phyloP scores from a whole-genome alignment of 371 early-diverging fungal genomes.

The Mucor plumbeus region DNA sequence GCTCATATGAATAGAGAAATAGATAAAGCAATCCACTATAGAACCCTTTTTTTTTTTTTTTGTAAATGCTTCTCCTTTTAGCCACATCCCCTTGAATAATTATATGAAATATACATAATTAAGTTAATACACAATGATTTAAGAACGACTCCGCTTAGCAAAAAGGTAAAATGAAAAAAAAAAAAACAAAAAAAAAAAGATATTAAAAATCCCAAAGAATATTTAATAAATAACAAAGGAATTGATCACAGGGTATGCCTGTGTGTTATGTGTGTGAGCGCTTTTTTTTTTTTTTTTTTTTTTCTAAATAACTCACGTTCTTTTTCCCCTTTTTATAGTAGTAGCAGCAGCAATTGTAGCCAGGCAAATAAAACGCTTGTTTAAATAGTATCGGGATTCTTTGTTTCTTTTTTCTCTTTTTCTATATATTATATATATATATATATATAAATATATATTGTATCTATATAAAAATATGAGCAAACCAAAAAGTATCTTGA shows the following conservation, averaged over 20 bases:
- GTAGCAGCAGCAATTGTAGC: background rate
- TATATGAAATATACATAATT: background rate
- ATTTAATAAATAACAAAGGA: background rate
- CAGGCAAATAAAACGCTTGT: slow-evolving; percentile 2
- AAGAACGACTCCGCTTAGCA: background rate
- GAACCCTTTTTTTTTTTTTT: background rate
- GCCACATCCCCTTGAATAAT: background rate
- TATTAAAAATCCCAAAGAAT: background rate
- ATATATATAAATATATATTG: background rate
- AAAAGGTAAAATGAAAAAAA: slow-evolving; percentile 1
- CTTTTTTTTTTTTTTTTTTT: too few species aligned
- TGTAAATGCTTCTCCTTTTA: background rate
- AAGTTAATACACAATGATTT: background rate
- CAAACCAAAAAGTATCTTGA: slow-evolving; percentile 32
- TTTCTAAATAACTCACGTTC: background rate
- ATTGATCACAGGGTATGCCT: background rate
- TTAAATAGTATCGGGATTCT: slow-evolving; percentile 2
- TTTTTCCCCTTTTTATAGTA: background rate
- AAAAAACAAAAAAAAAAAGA: too few species aligned
- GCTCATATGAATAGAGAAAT: too few species aligned
- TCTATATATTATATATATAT: too few species aligned
- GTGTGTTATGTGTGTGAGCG: background rate
- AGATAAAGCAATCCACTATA: too few species aligned
- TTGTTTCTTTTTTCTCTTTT: background rate
- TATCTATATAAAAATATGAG: slow-evolving; percentile 10